Base-by-base conservation (phyloP, 331 rosid species). In the Rosa hybrid region DNA sequence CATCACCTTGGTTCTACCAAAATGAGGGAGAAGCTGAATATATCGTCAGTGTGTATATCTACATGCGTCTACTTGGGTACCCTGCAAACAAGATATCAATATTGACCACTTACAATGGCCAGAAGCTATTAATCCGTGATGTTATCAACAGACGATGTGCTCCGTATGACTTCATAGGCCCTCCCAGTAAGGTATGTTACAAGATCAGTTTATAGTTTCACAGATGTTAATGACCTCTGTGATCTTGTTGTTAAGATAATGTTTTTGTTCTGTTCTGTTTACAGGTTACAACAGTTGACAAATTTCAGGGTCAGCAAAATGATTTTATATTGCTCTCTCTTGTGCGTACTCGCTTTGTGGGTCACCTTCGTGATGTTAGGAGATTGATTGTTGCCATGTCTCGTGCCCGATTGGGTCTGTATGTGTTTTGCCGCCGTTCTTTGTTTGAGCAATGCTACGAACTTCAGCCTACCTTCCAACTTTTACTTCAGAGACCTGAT, bases 311-410 rank as follows among this genome's bases (percentile, higher is more conserved):
- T 83, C 99, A 93, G 88, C 98, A 95, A 82, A 95, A 95, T 83
- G 99, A 95, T 90, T 95, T 84, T 86, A 91, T 91, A 84, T 71
- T 93, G 90, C 88, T 95, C 42, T 95, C 98, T 53, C 97, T 95
- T 68, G 98, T 90, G 77, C 97, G 97, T 56, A 91, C 99, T 30
- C 91, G 94, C 72, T 89, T 93, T 79, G 99, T 95, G 71, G 99
- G 99, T 87, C 99, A 95, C 86, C 90, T 95, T 62, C 94, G 99
- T 27, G 99, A 93, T 88, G 99, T 95, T 67, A 86, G 99, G 83
- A 95, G 98, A 90, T 89, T 91, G 90, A 90, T 95, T 76, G 99
- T 91, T 77, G 99, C 98, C 77, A 93, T 95, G 99, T 95, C 99
- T 77, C 97, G 97, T 90, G 99, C 99, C 82, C 89, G 97, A 68